These are phyloP conservation scores for Phaeosphaeria sp. DNA, from an alignment of 2,329 filamentous ascomycete species.

Conservation along the genomic window DNA sequence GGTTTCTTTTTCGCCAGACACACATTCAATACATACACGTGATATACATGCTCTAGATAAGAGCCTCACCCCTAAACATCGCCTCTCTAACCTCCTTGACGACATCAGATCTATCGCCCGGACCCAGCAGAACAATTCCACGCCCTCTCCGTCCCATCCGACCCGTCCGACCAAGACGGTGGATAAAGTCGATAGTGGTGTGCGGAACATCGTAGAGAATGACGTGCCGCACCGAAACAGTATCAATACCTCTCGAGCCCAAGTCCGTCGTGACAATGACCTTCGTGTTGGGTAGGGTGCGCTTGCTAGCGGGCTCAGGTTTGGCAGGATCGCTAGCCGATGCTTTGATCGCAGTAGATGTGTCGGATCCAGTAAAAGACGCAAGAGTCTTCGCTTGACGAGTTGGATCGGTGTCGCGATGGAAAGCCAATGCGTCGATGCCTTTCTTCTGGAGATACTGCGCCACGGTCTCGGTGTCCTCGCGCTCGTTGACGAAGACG, in stretches of 20 bases:
- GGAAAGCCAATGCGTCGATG: conserved; percentile 85
- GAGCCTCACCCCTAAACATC: conserved; percentile 59
- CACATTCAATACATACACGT: background rate
- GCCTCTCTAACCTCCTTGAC: conserved; percentile 89
- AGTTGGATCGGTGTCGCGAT: conserved; percentile 80
- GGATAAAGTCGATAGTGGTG: conserved; percentile 97
- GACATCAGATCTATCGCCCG: conserved; percentile 86
- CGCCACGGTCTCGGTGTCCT: conserved; percentile 82
- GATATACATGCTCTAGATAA: conserved; percentile 48
- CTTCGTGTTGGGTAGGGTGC: conserved; percentile 76
- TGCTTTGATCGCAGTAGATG: conserved; percentile 9
- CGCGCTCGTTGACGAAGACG: conserved; percentile 96
- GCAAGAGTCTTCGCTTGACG: conserved; percentile 79
- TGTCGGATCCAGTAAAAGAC: conserved; percentile 63
- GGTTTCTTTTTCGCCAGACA: background rate
- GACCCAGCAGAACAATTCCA: conserved; percentile 89
- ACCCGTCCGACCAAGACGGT: conserved; percentile 88
- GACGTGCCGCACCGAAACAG: conserved; percentile 86
- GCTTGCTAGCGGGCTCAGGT: conserved; percentile 13
- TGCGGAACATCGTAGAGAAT: conserved; percentile 98
- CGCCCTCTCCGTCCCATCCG: conserved; percentile 90
- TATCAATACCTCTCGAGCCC: conserved; percentile 92
- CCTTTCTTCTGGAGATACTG: conserved; percentile 82
- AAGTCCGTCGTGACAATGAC: conserved; percentile 95
- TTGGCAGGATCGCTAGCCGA: conserved; percentile 1